These are phyloP conservation scores for Cercospora berteroae DNA, from an alignment of 2,329 filamentous ascomycete genomes.

Conservation along the genomic window DNA sequence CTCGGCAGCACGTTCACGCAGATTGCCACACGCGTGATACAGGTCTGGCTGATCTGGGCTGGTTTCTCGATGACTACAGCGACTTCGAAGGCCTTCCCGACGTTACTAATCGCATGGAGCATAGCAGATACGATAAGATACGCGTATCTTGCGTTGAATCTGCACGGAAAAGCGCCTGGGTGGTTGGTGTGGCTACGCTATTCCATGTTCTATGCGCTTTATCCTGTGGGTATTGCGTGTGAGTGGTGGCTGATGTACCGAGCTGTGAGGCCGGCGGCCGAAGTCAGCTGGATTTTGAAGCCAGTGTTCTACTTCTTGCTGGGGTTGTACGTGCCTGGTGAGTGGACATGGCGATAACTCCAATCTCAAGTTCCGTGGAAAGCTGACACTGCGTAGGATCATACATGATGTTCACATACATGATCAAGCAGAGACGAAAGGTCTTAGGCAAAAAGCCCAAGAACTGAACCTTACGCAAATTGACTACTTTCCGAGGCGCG, in stretches of 20 bases:
- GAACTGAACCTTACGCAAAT: background rate
- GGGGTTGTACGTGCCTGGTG: constrained; percentile 14
- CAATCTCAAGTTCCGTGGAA: background rate
- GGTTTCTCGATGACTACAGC: constrained; percentile 8
- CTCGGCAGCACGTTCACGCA: constrained; percentile 14
- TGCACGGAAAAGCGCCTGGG: constrained; percentile 9
- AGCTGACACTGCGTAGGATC: background rate
- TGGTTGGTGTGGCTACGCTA: constrained; percentile 13
- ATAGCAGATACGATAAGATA: constrained; percentile 12
- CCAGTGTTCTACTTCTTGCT: constrained; percentile 13
- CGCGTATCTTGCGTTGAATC: constrained; percentile 8
- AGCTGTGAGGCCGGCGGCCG: constrained; percentile 3
- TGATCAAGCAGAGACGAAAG: constrained; percentile 16
- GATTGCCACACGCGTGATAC: constrained; percentile 11
- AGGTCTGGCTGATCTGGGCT: constrained; percentile 16
- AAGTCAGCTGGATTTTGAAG: background rate
- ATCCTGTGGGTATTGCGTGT: constrained; percentile 13
- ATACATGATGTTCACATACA: constrained; percentile 17
- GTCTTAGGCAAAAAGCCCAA: background rate
- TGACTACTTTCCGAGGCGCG: background rate
- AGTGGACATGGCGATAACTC: background rate
- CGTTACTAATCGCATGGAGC: constrained; percentile 9
- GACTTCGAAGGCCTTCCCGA: background rate
- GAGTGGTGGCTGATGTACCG: constrained; percentile 18
- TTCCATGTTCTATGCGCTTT: constrained; percentile 9